Base-by-base conservation (phyloP, 2,329 filamentous ascomycete species). In the Trichoderma oligosporum region DNA sequence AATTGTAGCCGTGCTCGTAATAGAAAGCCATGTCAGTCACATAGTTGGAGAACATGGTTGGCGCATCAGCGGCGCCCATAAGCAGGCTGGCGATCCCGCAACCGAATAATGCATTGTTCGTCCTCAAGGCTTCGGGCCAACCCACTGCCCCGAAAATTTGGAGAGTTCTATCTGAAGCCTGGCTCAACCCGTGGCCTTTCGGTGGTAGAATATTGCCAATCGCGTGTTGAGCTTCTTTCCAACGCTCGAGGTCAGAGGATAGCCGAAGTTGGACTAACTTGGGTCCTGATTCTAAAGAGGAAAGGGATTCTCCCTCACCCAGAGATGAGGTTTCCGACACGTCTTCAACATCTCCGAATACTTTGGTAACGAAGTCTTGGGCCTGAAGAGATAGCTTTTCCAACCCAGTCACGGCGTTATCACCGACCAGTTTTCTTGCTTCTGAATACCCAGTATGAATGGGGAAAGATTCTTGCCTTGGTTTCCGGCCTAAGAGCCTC, bases 11-110 rank as follows among this genome's bases (percentile, higher is more conserved):
- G 48, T 64, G 63, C 55, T 64, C 63, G 29, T 64, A 64, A 33
- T 63, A 64, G 41, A 64, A 64, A 31, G 22, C 62, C 62, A 64
- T 64, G 44, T 64, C 63, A 14, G 59, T 63, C 41, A 62, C 62
- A 25, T 63, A 62, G 42, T 64, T 64, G 49, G 63, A 64, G 52
- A 64, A 64, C 53, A 64, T 58, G 42, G 61, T 61, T 44, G 31
- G 49, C 22, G 49, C 61, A 31, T 64, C 58, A 11, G 60, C 60
- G 9, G 58, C 59, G 27, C 63, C 63, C 2, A 63, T 64, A 35
- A 62, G 54, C 51, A 64, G 27, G 35, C 39, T 58, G 41, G 58
- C 56, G 6, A 63, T 61, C 20, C 62, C 62, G 36, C 62, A 62
- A 18, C 63, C 62, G 18, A 62, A 64, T 9, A 64, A 33, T 11